Base-by-base conservation (phyloP, 2,329 filamentous ascomycete genomes). In the Hypoxylon sp. region DNA sequence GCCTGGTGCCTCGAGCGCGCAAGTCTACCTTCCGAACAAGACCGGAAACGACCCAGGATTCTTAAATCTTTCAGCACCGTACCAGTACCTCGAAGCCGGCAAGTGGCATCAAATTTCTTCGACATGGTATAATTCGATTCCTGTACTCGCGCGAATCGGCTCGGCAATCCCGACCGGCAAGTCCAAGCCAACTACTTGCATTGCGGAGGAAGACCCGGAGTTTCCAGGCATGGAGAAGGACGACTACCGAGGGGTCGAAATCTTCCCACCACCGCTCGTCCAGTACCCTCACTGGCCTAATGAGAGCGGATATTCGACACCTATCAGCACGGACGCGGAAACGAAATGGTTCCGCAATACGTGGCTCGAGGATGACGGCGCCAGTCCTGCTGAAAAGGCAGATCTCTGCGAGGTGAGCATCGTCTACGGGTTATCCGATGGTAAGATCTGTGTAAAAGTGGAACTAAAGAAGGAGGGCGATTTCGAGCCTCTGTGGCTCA, bases 1-100 rank as follows among this genome's bases (percentile, higher is more conserved):
- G 72, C 81, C 89, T 0, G 88, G 87, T 3, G 81, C 83, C 1
- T 83, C 78, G 22, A 82, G 80, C 10, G 87, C 86, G 0, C 83
- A 80, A 10, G 80, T 93, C 8, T 93, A 93, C 71, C 83, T 92
- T 0, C 91, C 91, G 0, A 77, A 79, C 13, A 77, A 79, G 0
- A 65, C 47, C 35, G 78, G 75, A 0, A 80, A 80, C 0, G 86
- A 88, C 26, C 82, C 83, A 5, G 88, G 90, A 0, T 92, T 85
- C 76, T 72, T 91, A 26, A 92, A 92, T 73, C 78, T 89, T 37
- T 90, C 90, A 55, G 81, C 84, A 0, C 88, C 90, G 0, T 87
- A 89, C 70, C 83, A 89, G 58, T 85, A 89, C 67, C 79, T 90
- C 4, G 74, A 80, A 22, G 77, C 81, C 0, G 82, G 82, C 0